Evolutionary conservation across 1,284 basidiomycete genomes (phyloP), one percentile per base, ranked within the genome.

Genomic region (Hemileia vastatrix): DNA sequence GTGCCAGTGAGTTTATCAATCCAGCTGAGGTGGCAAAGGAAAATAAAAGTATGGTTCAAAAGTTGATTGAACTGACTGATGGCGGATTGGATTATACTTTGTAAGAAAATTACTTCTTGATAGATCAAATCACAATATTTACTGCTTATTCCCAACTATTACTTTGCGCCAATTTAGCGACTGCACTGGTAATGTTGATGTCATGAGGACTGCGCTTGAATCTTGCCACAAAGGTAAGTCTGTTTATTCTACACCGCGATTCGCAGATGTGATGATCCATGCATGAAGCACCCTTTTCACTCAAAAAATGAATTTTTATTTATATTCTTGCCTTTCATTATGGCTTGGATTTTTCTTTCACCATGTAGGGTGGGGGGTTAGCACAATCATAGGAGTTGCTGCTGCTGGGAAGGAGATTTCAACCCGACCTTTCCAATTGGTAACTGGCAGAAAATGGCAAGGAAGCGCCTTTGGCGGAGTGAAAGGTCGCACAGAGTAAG

Each of bases 1-100:
- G 94, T 65, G 95, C 94, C n/a, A 90, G 86, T 54, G 93, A 98
- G 52, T 98, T 97, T 76, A 78, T 98, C 73, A 94, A 97, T 80
- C 88, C 94, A 6, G 77, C 78, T 9, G 78, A 85, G 65, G 80
- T 96, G 4, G 82, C 84, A 3, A 61, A 64, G 27, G 83, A 86
- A 68, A 89, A 86, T 45, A 86, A 83, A 76, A 83, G 82, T 62
- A 88, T 96, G 67, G 90, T 94, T 68, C 90, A 96, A 65, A 78
- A 91, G 73, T 83, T 99, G 31, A 80, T 96, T 63, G 89, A 94
- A 71, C 83, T 92, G 69, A 98, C 93, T 19, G 95, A 98, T 72
- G 95, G 95, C 44, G 95, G 95, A 31, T 81, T 96, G 43, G 95
- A 99, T 79, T 97, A 86, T 77, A 98, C 95, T 4, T 98, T 92